Evolutionary conservation across 2,329 filamentous ascomycete species (phyloP), one percentile per base, ranked within the genome.

Genomic region (Hypoxylon sp.): DNA sequence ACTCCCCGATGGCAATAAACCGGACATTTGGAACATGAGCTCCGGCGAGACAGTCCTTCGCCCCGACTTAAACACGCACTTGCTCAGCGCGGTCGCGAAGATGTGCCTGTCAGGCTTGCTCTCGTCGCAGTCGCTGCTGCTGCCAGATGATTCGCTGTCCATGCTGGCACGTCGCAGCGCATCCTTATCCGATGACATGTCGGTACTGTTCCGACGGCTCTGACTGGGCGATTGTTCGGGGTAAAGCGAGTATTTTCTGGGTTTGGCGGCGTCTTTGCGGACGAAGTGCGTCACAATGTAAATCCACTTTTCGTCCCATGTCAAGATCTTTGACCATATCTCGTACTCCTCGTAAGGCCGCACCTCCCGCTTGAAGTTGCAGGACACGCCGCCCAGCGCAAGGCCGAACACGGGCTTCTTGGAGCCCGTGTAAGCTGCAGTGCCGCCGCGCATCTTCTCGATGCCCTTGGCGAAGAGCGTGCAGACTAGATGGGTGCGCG

Each of bases 31-130:
- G 19, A 92, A 76, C 53, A 89, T 85, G 50, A 85, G 79, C 71
- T 89, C 88, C 0, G 90, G 89, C 11, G 86, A 81, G 6, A 92
- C 83, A 0, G 90, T 92, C 68, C 89, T 79, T 17, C 89, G 80
- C 1, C 85, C 85, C 67, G 83, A 82, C 73, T 88, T 88, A 67
- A 85, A 82, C 6, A 87, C 85, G 67, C 87, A 88, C 74, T 87
- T 87, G 69, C 81, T 84, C 48, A 87, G 67, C 0, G 81, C 82
- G 2, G 82, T 82, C 0, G 86, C 86, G 43, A 83, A 79, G 22
- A 87, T 67, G n/a, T 69, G 57, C 17, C 65, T 70, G 1, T 68
- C 62, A 6, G 66, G 53, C n/a, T 70, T 64, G 49, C 32, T 41
- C 13, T 62, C 60, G 34, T 43, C 20, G n/a, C 22, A 24, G 6